phyloP scores from a whole-genome alignment of 208 protist genomes.

The Endotrypanum monterogeii region DNA sequence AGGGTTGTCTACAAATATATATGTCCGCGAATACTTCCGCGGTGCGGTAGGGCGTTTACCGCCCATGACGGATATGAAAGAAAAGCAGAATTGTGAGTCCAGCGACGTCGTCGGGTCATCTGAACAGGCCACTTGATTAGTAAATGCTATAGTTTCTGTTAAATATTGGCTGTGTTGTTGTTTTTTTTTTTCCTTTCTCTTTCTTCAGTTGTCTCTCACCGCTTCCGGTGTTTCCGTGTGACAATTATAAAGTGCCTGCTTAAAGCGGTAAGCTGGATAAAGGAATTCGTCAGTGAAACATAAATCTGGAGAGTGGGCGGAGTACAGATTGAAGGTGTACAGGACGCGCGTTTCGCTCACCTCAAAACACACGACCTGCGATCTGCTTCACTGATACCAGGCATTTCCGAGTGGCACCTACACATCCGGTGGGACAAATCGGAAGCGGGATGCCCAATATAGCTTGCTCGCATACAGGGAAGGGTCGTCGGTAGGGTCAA shows the following conservation, averaged over 20 bases:
- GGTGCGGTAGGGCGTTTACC: no score
- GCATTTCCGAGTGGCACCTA: background rate
- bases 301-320: no score
- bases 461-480: conserved; percentile 40
- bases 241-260: background rate
- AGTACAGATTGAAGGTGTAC: no score
- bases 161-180: background rate
- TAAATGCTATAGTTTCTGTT: no score
- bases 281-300: no score
- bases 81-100: no score
- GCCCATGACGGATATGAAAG: no score
- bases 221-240: background rate
- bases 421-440: conserved; percentile 37
- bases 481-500: conserved; percentile 39
- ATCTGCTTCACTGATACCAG: no score
- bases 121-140: background rate
- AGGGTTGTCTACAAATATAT: no score
- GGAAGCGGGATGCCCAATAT: conserved; percentile 77
- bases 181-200: background rate
- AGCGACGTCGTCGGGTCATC: no score
- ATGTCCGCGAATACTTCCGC: no score
- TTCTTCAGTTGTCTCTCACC: background rate
- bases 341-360: background rate
- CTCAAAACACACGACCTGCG: background rate
- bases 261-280: background rate